Base-by-base conservation (phyloP, 495 filamentous ascomycete species). In the Annulohypoxylon maeteangense region DNA sequence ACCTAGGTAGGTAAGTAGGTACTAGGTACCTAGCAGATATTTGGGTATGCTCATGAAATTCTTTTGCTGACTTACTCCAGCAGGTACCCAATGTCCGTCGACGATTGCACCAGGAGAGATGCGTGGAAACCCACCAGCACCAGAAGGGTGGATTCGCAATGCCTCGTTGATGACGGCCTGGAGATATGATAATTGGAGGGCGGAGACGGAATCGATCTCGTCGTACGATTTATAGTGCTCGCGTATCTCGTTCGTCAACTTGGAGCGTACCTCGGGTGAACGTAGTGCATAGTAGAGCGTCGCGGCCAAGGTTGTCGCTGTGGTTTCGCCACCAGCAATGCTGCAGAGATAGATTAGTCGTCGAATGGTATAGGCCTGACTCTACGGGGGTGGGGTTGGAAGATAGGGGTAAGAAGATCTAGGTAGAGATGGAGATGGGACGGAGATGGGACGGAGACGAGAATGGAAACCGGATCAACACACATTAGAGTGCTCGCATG, bases 301-400 rank as follows among this genome's bases (percentile, higher is more conserved):
- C 0, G 79, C 80, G 1, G 81, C 76, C 0, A 87, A 67, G 0
- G 78, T 31, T 0, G 80, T 83, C 0, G 83, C 83, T 0, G 81
- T 85, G 0, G 85, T 87, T 59, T 87, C 85, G 34, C 74, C 80
- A 0, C 86, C 86, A 0, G 85, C 85, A 22, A 81, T 75, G 6
- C 67, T 70, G 11, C 11, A 2, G 7, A 1, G 10, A 27, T n/a
- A 51, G 7, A 29, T 50, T 22, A 14, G 47, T 47, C 4, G 16
- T 22, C 0, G 22, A 47, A 47, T n/a, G n/a, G n/a, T n/a, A n/a
- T n/a, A n/a, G n/a, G n/a, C n/a, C n/a, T n/a, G n/a, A n/a, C n/a
- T n/a, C n/a, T n/a, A n/a, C n/a, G n/a, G n/a, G n/a, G n/a, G n/a
- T n/a, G n/a, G n/a, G n/a, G n/a, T n/a, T n/a, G n/a, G n/a, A n/a